phyloP scores from a whole-genome alignment of 2,329 filamentous ascomycete species.

The Cadophora sp. region DNA sequence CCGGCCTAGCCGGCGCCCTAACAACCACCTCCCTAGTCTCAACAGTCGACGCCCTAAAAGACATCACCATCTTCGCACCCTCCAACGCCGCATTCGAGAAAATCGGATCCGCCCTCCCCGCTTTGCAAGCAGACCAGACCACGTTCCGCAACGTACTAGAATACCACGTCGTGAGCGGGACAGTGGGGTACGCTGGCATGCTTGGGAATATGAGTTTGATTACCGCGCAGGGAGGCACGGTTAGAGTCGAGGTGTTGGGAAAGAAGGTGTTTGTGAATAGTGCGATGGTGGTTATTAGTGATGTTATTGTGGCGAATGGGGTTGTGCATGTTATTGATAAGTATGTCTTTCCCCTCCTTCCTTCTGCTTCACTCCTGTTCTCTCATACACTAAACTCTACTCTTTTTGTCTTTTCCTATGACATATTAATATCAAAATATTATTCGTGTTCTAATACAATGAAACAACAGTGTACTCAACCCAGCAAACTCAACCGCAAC shows the following conservation, averaged over 20 bases:
- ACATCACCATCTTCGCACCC: constrained; percentile 57
- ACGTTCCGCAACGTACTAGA: constrained; percentile 35
- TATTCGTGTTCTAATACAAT: constrained; percentile 14
- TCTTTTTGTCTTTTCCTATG: neutral
- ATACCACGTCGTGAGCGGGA: constrained; percentile 46
- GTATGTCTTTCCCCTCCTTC: constrained; percentile 47
- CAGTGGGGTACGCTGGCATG: constrained; percentile 39
- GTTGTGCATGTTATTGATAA: constrained; percentile 50
- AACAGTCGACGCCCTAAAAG: constrained; percentile 49
- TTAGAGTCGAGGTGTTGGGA: constrained; percentile 45
- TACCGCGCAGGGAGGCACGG: constrained; percentile 38
- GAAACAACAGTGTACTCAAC: constrained; percentile 59
- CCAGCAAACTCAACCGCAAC: constrained; percentile 51
- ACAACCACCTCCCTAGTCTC: constrained; percentile 43
- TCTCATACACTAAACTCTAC: neutral
- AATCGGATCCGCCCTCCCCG: constrained; percentile 42
- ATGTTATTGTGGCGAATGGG: constrained; percentile 46
- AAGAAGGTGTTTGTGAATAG: constrained; percentile 49
- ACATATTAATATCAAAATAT: no score
- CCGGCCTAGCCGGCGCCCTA: constrained; percentile 44
- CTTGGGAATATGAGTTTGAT: constrained; percentile 34
- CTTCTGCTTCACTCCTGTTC: no score
- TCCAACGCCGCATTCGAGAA: constrained; percentile 45
- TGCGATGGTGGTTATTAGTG: constrained; percentile 46
- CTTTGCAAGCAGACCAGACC: constrained; percentile 36